Evolutionary conservation across 805 yeast species (phyloP).

Genomic region (Candida anglica): DNA sequence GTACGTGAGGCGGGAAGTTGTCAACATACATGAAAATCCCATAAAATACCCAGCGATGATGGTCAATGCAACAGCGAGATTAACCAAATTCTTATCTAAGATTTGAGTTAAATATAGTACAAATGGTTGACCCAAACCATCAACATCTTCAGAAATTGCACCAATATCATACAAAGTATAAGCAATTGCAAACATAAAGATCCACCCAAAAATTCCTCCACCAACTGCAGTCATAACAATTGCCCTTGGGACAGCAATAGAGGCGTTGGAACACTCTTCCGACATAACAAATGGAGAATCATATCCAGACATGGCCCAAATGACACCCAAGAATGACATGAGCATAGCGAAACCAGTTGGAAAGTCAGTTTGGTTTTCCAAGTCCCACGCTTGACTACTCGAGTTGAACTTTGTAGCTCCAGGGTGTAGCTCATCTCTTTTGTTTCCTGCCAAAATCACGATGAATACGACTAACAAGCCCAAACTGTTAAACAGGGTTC

Average conservation of each 20-base stretch:
- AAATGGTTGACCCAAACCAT: conserved; percentile 56
- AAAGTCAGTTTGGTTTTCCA: conserved; percentile 56
- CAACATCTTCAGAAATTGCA: conserved; percentile 42
- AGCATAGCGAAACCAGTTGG: conserved; percentile 59
- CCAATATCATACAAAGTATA: conserved; percentile 53
- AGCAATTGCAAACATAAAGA: conserved; percentile 56
- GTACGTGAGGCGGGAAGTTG: conserved; percentile 63
- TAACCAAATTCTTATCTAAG: conserved; percentile 33
- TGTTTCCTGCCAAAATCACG: conserved; percentile 50
- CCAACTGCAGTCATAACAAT: conserved; percentile 53
- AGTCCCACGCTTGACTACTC: conserved; percentile 49
- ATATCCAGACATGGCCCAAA: conserved; percentile 73
- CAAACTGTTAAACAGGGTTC: conserved; percentile 46
- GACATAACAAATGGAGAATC: conserved; percentile 72
- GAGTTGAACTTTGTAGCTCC: conserved; percentile 47
- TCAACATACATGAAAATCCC: conserved; percentile 50
- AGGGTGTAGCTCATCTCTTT: conserved; percentile 25
- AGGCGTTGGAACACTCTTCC: conserved; percentile 68
- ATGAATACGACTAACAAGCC: conserved; percentile 51
- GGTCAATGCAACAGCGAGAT: conserved; percentile 34
- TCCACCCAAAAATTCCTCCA: conserved; percentile 55
- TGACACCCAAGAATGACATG: conserved; percentile 56
- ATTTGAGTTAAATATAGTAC: conserved; percentile 52
- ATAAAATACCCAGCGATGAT: conserved; percentile 36
- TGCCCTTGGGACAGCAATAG: conserved; percentile 62